These are phyloP conservation scores for Cutaneotrichosporon sp. DNA, from an alignment of 1,284 basidiomycete genomes.

Conservation along the genomic window DNA sequence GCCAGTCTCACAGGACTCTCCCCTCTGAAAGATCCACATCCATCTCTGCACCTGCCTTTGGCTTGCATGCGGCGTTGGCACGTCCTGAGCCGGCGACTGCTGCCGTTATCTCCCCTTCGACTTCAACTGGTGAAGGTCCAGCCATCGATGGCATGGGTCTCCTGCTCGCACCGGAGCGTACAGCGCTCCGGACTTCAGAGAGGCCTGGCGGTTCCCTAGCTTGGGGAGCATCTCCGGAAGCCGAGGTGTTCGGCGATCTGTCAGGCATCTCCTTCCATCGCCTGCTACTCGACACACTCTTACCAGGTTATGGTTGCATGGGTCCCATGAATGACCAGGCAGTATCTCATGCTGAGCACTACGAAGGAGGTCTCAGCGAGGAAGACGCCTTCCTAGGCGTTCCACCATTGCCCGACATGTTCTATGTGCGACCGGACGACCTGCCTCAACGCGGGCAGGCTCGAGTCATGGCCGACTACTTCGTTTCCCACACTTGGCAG, in stretches of 20 bases:
- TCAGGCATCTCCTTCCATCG: slow-evolving; percentile 22
- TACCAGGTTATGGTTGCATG: slow-evolving; percentile 9
- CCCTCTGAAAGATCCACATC: not conserved
- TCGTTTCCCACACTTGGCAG: slow-evolving; percentile 6
- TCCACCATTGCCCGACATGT: not conserved
- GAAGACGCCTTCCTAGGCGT: slow-evolving; percentile 7
- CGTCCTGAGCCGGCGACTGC: not conserved
- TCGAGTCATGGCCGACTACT: slow-evolving; percentile 12
- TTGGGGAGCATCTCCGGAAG: not conserved
- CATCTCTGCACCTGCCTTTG: not conserved
- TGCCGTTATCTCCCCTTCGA: not conserved
- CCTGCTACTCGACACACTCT: slow-evolving; percentile 17
- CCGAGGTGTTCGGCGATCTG: slow-evolving; percentile 18
- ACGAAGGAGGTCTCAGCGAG: not conserved
- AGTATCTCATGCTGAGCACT: not conserved
- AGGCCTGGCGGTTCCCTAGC: not conserved
- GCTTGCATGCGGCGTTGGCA: not conserved
- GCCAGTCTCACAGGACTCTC: not conserved
- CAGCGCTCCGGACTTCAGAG: not conserved
- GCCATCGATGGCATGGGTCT: slow-evolving; percentile 19
- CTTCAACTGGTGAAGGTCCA: not conserved
- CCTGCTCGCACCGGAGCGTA: slow-evolving; percentile 5
- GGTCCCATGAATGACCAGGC: not conserved
- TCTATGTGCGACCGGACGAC: slow-evolving; percentile 1
- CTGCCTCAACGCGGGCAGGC: slow-evolving; percentile 12